Evolutionary conservation across 306 rosid genomes (phyloP).

Genomic region (Biancaea sappan): DNA sequence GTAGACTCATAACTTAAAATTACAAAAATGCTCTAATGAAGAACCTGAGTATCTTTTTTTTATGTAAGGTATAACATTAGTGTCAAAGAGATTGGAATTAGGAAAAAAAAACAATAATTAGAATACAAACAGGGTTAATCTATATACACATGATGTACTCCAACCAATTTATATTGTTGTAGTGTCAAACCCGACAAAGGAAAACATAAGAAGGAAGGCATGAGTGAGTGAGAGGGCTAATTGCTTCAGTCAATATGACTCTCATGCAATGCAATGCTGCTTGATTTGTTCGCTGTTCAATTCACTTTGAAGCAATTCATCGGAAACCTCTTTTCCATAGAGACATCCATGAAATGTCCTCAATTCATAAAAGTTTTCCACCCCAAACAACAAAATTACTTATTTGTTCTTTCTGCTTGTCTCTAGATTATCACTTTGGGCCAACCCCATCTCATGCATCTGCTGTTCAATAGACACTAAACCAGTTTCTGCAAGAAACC

Average conservation of each 20-base stretch:
- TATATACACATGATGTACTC: slow-evolving; percentile 25
- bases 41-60: slow-evolving; percentile 6
- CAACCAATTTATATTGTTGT: slow-evolving; percentile 51
- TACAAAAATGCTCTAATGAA: too few species aligned
- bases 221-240: slow-evolving; percentile 37
- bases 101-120: not conserved
- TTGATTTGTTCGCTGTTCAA: slow-evolving; percentile 15
- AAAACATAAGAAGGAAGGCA: slow-evolving; percentile 50
- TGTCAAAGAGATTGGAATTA: slow-evolving; percentile 3
- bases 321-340: not conserved
- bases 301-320: slow-evolving; percentile 26
- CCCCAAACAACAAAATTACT: slow-evolving; percentile 26
- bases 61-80: slow-evolving; percentile 14
- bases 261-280: slow-evolving; percentile 27
- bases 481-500: slow-evolving; percentile 90
- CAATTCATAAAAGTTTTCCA: slow-evolving; percentile 11
- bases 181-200: slow-evolving; percentile 46
- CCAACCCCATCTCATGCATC: slow-evolving; percentile 79
- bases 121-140: not conserved
- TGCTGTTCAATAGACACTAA: slow-evolving; percentile 80
- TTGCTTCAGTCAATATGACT: not conserved
- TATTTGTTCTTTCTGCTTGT: slow-evolving; percentile 44
- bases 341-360: slow-evolving; percentile 4
- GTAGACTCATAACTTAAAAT: too few species aligned
- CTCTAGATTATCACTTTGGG: slow-evolving; percentile 42